Percentiles rank a stretch among this genome's conserved stretches.
phyloP scores from a whole-genome alignment of 2,329 filamentous ascomycete species.

The Phymatotrichopsis omnivora region DNA sequence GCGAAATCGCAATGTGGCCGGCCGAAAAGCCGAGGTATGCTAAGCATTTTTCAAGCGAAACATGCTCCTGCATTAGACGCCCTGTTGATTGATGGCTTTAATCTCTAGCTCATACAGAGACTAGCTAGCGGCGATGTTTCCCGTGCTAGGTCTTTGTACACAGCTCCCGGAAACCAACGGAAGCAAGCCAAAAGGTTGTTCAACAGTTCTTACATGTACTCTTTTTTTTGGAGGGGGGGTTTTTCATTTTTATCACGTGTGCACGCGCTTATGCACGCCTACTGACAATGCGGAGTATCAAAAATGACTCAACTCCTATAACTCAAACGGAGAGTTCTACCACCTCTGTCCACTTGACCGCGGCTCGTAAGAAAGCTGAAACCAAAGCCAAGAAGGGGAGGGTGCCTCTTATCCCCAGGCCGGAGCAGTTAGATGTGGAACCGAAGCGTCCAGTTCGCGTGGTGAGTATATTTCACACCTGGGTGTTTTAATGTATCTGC shows the following conservation, averaged over 20 bases:
- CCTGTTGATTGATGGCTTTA: background rate
- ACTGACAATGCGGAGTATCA: too few species aligned
- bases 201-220: background rate
- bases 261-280: too few species aligned
- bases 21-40: conserved; percentile 7
- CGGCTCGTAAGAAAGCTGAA: too few species aligned
- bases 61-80: conserved; percentile 12
- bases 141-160: background rate
- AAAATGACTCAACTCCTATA: too few species aligned
- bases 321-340: too few species aligned
- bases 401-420: conserved; percentile 6
- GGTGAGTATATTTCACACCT: conserved; percentile 3
- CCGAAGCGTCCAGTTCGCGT: conserved; percentile 2
- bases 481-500: background rate
- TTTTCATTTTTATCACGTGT: too few species aligned
- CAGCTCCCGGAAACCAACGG: background rate
- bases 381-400: too few species aligned
- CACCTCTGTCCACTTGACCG: too few species aligned
- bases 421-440: background rate
- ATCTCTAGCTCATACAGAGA: conserved; percentile 16
- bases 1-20: background rate
- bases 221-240: too few species aligned
- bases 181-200: background rate
- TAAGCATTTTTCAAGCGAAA: too few species aligned
- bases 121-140: conserved; percentile 6